A percentile compares a stretch with the other conserved stretches of the same genome.
These are phyloP conservation scores for Coniella lustricola DNA, from an alignment of 2,329 filamentous ascomycete genomes.

Conservation along the genomic window DNA sequence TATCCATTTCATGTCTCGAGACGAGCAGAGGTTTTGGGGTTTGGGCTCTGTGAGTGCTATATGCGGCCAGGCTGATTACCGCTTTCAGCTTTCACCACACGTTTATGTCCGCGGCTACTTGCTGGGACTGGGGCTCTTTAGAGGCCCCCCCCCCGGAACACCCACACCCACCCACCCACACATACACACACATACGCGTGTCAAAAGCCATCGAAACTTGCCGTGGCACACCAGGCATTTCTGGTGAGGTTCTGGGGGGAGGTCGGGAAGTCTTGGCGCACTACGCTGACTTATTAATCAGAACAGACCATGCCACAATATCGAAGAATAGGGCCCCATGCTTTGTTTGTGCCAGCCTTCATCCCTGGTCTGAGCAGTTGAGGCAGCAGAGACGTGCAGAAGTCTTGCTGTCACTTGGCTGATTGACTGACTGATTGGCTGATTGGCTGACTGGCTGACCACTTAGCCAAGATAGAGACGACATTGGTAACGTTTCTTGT, in stretches of 20 bases:
- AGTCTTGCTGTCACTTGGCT: not conserved
- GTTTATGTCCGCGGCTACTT: slow-evolving; percentile 9
- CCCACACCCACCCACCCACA: not conserved
- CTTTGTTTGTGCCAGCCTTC: not conserved
- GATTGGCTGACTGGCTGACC: too few species aligned
- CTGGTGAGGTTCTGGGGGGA: slow-evolving; percentile 5
- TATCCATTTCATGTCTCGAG: slow-evolving; percentile 7
- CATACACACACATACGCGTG: not conserved
- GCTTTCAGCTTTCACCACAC: slow-evolving; percentile 15
- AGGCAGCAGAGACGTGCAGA: too few species aligned
- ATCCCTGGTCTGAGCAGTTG: too few species aligned
- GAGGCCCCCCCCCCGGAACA: not conserved
- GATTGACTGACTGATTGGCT: too few species aligned
- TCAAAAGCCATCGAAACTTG: slow-evolving; percentile 6
- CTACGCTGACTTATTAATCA: not conserved
- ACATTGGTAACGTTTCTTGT: too few species aligned
- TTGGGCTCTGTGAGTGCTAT: slow-evolving; percentile 10
- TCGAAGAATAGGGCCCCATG: slow-evolving; percentile 2
- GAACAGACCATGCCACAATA: slow-evolving; percentile 12
- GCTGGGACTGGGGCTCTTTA: slow-evolving; percentile 10
- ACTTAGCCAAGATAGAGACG: too few species aligned
- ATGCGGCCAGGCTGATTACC: slow-evolving; percentile 16
- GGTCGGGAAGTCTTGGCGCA: not conserved
- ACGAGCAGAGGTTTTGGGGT: slow-evolving; percentile 9
- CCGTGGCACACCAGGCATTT: slow-evolving; percentile 12